These are phyloP conservation scores for Lotmaria passim DNA, from an alignment of 208 protist genomes.

Conservation along the genomic window DNA sequence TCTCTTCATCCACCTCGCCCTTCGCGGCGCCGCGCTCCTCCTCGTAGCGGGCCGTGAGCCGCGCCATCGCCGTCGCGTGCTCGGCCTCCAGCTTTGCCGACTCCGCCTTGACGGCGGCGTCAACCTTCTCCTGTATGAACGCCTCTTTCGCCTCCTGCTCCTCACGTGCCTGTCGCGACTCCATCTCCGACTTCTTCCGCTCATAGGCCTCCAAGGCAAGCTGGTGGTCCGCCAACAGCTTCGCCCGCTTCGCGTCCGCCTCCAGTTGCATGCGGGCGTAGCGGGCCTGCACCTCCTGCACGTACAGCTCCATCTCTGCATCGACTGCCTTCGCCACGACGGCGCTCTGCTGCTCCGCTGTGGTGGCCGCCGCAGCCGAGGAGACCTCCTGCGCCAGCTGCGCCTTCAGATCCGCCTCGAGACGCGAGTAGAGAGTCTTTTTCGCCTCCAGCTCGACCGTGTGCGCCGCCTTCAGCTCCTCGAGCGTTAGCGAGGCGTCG, in stretches of 20 bases:
- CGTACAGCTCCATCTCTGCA: slow-evolving; percentile 54
- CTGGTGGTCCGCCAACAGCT: slow-evolving; percentile 45
- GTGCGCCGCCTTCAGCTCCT: slow-evolving; percentile 43
- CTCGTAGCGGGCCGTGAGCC: slow-evolving; percentile 38
- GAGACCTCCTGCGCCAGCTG: slow-evolving; percentile 41
- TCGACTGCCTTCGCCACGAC: slow-evolving; percentile 55
- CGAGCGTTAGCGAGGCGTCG: slow-evolving; percentile 9
- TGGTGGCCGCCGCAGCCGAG: slow-evolving; percentile 27
- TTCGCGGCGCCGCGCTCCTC: slow-evolving; percentile 53
- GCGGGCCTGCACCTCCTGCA: slow-evolving; percentile 45
- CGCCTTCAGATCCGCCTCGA: slow-evolving; percentile 51
- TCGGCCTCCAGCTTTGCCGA: slow-evolving; percentile 36
- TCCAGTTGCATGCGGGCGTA: slow-evolving; percentile 47
- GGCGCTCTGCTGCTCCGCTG: slow-evolving; percentile 34
- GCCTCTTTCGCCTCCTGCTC: slow-evolving; percentile 42
- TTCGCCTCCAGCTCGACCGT: slow-evolving; percentile 24
- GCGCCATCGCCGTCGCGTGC: slow-evolving; percentile 32
- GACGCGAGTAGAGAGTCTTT: slow-evolving; percentile 36
- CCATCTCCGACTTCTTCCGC: slow-evolving; percentile 38
- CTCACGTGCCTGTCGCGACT: slow-evolving; percentile 38
- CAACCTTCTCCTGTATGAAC: slow-evolving; percentile 43
- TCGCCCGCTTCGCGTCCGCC: slow-evolving; percentile 57
- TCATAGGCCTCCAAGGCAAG: slow-evolving; percentile 49
- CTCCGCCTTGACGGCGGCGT: slow-evolving; percentile 43
- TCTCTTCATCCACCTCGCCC: slow-evolving; percentile 70